Evolutionary conservation across 148 eudicot species (phyloP).

Genomic region (Camellia granthamiana): DNA sequence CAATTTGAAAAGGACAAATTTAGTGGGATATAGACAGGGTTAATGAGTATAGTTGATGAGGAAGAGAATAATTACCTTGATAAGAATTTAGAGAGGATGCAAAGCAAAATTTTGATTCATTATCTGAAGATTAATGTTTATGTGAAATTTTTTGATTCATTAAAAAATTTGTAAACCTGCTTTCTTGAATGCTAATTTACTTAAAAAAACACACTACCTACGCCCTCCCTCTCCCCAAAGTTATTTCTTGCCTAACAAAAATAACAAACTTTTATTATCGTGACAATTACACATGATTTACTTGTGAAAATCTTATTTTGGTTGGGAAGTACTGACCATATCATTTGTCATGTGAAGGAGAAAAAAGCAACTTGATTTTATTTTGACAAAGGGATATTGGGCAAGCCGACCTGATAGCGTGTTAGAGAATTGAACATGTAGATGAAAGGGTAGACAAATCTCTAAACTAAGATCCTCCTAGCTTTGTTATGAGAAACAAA

Average conservation of each 20-base stretch:
- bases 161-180: background rate
- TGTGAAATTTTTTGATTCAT: background rate
- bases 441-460: constrained; percentile 22
- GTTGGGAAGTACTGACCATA: background rate
- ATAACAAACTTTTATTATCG: background rate
- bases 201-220: background rate
- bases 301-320: background rate
- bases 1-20: too few relatives aligned
- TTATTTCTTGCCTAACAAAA: background rate
- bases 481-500: constrained; percentile 13
- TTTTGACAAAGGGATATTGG: background rate
- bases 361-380: background rate
- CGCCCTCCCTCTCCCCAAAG: background rate
- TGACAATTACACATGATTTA: background rate
- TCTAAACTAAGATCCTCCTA: constrained; percentile 12
- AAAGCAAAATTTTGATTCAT: background rate
- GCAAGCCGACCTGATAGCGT: constrained; percentile 16
- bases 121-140: background rate
- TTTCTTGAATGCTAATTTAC: background rate
- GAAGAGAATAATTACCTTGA: too few relatives aligned
- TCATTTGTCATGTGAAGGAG: background rate
- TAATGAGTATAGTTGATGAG: too few relatives aligned
- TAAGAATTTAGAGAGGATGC: background rate
- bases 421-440: constrained; percentile 10
- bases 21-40: too few relatives aligned